Conservation (phyloP, 306 rosid genomes). For the Cicer judaicum region DNA sequence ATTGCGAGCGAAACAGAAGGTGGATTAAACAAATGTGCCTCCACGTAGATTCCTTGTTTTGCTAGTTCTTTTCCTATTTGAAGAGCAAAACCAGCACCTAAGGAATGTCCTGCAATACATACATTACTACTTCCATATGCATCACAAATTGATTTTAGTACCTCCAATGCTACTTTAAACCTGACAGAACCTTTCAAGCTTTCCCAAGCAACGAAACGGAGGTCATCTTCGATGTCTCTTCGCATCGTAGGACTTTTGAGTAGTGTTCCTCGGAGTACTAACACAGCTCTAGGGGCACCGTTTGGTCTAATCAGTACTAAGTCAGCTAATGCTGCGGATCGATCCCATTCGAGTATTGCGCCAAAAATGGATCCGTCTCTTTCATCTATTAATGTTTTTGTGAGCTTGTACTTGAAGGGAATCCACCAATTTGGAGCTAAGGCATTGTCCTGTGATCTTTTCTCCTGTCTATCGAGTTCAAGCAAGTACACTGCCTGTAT, state of each 20-base stretch:
- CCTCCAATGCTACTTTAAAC: conserved; percentile 68
- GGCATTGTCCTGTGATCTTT: conserved; percentile 59
- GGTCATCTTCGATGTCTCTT: conserved; percentile 93
- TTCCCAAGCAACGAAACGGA: conserved; percentile 93
- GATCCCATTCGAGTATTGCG: conserved; percentile 90
- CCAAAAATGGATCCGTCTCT: conserved; percentile 96
- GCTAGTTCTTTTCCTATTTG: conserved; percentile 90
- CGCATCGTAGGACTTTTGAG: conserved; percentile 81
- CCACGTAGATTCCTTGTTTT: conserved; percentile 80
- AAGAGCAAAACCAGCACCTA: conserved; percentile 95
- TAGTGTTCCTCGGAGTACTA: conserved; percentile 88
- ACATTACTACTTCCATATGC: conserved; percentile 75
- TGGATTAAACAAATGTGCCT: conserved; percentile 91
- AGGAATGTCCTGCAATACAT: conserved; percentile 88
- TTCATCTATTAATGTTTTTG: conserved; percentile 69
- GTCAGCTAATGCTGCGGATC: conserved; percentile 73
- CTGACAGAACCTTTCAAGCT: conserved; percentile 91
- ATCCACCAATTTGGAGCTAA: conserved; percentile 97
- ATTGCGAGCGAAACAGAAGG: conserved; percentile 89
- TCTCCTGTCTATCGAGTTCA: conserved; percentile 92
- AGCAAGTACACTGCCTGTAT: conserved; percentile 91
- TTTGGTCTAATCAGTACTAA: conserved; percentile 72
- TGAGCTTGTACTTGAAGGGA: conserved; percentile 86
- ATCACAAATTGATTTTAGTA: conserved; percentile 64
- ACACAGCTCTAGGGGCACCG: conserved; percentile 89